Evolutionary conservation across 2,329 filamentous ascomycete species (phyloP).

Genomic region (Botryotinia globosa): DNA sequence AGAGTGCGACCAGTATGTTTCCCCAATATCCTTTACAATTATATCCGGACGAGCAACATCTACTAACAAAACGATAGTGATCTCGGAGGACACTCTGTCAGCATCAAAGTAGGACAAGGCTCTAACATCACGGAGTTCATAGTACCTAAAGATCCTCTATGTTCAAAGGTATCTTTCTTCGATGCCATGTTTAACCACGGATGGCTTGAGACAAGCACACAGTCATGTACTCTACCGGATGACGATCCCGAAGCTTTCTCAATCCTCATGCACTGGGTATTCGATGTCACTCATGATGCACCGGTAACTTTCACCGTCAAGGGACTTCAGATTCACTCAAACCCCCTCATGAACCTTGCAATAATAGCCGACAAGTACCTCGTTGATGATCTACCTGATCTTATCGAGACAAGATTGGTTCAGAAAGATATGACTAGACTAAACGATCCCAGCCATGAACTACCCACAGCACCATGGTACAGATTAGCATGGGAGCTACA

Average conservation of each 20-base stretch:
- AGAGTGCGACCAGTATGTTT: background rate
- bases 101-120: background rate
- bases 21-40: background rate
- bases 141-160: background rate
- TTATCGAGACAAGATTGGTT: background rate
- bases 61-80: background rate
- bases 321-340: background rate
- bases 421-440: background rate
- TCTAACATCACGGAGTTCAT: background rate
- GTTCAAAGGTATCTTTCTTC: background rate
- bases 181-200: background rate
- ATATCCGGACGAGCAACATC: background rate
- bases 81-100: background rate
- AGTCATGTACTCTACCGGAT: background rate
- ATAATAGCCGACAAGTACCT: background rate
- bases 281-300: background rate
- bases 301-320: accelerated
- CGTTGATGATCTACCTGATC: background rate
- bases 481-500: background rate
- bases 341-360: background rate
- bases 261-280: background rate
- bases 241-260: background rate
- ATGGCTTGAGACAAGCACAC: background rate
- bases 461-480: background rate
- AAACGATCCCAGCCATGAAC: background rate